Evolutionary conservation across 148 eudicot genomes (phyloP).

Genomic region (Polygonum maritimum): DNA sequence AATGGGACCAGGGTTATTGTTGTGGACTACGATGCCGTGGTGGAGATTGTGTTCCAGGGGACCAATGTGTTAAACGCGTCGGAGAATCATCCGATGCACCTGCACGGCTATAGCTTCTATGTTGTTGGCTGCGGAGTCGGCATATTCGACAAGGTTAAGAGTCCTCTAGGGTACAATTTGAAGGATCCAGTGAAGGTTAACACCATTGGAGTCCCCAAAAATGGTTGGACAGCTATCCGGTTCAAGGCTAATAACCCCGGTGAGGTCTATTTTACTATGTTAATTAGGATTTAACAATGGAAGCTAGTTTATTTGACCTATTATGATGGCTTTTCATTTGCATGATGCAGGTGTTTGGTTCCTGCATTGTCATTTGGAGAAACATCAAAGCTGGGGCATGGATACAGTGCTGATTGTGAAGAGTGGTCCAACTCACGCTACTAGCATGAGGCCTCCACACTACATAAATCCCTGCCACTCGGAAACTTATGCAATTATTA

Average conservation of each 20-base stretch:
- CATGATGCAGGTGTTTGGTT: slow-evolving; percentile 11
- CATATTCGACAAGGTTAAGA: slow-evolving; percentile 16
- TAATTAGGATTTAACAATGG: no score
- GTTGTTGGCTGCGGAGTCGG: slow-evolving; percentile 31
- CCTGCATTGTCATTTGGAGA: slow-evolving; percentile 15
- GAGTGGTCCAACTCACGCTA: slow-evolving; percentile 9
- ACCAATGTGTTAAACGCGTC: slow-evolving; percentile 21
- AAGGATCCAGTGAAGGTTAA: slow-evolving; percentile 24
- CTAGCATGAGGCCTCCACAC: slow-evolving; percentile 7
- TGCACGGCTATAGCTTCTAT: slow-evolving; percentile 36
- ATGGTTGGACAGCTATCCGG: slow-evolving; percentile 29
- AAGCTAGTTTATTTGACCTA: no score
- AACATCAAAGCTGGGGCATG: slow-evolving; percentile 14
- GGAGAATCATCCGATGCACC: slow-evolving; percentile 35
- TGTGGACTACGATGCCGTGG: slow-evolving; percentile 15
- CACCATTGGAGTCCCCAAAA: slow-evolving; percentile 24
- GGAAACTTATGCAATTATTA: not conserved
- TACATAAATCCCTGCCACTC: slow-evolving; percentile 9
- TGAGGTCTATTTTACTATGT: not conserved
- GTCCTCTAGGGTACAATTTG: slow-evolving; percentile 25
- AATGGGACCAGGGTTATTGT: slow-evolving; percentile 20
- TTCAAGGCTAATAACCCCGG: slow-evolving; percentile 30
- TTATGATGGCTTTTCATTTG: no score
- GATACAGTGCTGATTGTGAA: slow-evolving; percentile 12
- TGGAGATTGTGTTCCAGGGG: slow-evolving; percentile 36